Evolutionary conservation across 2,329 filamentous ascomycete species (phyloP).

Genomic region (Claviceps africana): DNA sequence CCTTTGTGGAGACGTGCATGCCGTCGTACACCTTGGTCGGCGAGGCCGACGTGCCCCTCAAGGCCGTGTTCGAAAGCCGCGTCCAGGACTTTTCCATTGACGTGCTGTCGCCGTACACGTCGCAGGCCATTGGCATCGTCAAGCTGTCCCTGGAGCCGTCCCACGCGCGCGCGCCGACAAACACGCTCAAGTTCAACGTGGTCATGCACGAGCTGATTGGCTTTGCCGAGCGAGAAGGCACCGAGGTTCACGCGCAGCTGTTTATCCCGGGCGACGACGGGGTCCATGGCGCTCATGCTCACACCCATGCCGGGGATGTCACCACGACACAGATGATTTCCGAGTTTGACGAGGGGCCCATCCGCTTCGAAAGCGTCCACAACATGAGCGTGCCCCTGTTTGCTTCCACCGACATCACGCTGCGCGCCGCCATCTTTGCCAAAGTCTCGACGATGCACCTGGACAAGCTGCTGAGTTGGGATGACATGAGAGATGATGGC

Average conservation of each 20-base stretch:
- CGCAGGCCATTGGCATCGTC: constrained; percentile 78
- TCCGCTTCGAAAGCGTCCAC: constrained; percentile 94
- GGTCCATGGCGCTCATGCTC: constrained; percentile 25
- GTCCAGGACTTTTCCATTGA: constrained; percentile 92
- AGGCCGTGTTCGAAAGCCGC: constrained; percentile 83
- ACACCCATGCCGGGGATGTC: constrained; percentile 55
- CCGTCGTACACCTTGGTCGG: constrained; percentile 86
- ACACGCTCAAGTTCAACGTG: constrained; percentile 93
- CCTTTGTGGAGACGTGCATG: constrained; percentile 82
- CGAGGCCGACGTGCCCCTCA: constrained; percentile 81
- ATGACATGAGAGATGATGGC: constrained; percentile 90
- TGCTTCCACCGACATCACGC: constrained; percentile 51
- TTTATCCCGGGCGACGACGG: constrained; percentile 88
- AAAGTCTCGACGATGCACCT: constrained; percentile 86
- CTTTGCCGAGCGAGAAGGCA: constrained; percentile 90
- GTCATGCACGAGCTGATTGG: constrained; percentile 94
- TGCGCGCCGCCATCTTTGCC: constrained; percentile 84
- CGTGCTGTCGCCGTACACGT: constrained; percentile 82
- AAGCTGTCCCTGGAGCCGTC: constrained; percentile 87
- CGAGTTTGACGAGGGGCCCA: constrained; percentile 82
- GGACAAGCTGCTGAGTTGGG: constrained; percentile 95
- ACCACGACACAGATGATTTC: constrained; percentile 92
- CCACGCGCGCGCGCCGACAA: constrained; percentile 78
- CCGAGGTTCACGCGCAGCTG: constrained; percentile 90
- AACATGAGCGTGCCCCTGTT: constrained; percentile 88